These are phyloP conservation scores for Ricinus communis DNA, from an alignment of 345 rosid genomes.

Conservation along the genomic window DNA sequence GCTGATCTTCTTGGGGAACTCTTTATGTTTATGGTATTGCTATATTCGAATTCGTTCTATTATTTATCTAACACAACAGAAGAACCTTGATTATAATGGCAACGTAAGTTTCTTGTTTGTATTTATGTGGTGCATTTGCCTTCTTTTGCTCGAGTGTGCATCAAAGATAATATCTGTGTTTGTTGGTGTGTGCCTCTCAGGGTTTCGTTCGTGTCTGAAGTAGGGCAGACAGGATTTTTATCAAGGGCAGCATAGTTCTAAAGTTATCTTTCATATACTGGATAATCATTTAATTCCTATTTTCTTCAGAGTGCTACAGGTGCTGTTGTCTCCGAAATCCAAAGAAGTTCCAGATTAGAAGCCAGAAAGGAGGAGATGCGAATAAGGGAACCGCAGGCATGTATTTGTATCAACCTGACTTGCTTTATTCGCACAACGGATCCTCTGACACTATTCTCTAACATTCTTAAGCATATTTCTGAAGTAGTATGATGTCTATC, in stretches of 20 bases:
- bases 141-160: background rate
- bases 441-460: background rate
- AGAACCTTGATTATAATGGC: background rate
- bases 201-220: background rate
- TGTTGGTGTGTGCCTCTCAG: background rate
- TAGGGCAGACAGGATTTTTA: background rate
- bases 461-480: conserved; percentile 3
- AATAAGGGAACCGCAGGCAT: conserved; percentile 57
- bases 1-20: conserved; percentile 86
- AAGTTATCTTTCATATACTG: too few relatives aligned
- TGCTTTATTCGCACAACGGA: background rate
- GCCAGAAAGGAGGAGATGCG: conserved; percentile 74
- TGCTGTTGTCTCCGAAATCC: conserved; percentile 71
- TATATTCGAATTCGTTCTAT: background rate
- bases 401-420: background rate
- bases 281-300: background rate
- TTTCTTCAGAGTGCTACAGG: conserved; percentile 74
- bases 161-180: background rate
- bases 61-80: background rate
- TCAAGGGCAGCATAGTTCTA: too few relatives aligned
- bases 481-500: too few relatives aligned
- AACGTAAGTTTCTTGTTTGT: background rate
- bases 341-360: conserved; percentile 79
- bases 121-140: background rate
- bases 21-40: conserved; percentile 77